These are phyloP conservation scores for Phytophthora sp. DNA, from an alignment of 352 stramenopile species.

Conservation along the genomic window DNA sequence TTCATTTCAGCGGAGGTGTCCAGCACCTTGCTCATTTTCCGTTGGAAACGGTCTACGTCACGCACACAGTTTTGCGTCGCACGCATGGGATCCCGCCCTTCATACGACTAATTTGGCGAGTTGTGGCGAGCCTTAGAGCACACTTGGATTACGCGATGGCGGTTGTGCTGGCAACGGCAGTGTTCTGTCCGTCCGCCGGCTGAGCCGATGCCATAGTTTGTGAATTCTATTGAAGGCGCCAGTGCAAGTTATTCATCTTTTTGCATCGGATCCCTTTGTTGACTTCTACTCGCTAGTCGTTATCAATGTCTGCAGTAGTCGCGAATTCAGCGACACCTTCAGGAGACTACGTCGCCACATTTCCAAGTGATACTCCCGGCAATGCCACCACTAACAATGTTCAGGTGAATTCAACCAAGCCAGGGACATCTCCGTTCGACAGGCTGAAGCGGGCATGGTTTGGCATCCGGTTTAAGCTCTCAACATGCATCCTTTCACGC, in stretches of 20 bases:
- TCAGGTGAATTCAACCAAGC: not conserved
- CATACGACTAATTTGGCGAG: not conserved
- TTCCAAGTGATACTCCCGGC: not conserved
- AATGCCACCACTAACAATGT: not conserved
- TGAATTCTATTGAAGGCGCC: not conserved
- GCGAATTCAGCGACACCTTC: constrained; percentile 3
- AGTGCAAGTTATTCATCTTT: not conserved
- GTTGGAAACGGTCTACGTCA: not conserved
- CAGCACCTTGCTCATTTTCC: not conserved
- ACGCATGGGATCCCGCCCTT: constrained; percentile 1
- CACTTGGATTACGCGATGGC: not conserved
- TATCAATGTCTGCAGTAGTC: constrained; percentile 1
- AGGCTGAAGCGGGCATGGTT: constrained; percentile 24
- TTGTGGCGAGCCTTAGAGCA: not conserved
- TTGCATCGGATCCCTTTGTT: not conserved
- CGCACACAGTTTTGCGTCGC: not conserved
- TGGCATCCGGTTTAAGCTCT: constrained; percentile 24
- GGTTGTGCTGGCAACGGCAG: not conserved
- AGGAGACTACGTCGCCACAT: constrained; percentile 3
- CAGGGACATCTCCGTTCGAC: not conserved
- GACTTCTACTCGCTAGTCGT: not conserved
- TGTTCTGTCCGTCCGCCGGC: not conserved
- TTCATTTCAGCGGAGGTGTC: not conserved
- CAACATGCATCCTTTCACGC: constrained; percentile 17
- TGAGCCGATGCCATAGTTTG: not conserved